phyloP scores from a whole-genome alignment of 2,329 filamentous ascomycete genomes.

The Juglanconis oblonga region DNA sequence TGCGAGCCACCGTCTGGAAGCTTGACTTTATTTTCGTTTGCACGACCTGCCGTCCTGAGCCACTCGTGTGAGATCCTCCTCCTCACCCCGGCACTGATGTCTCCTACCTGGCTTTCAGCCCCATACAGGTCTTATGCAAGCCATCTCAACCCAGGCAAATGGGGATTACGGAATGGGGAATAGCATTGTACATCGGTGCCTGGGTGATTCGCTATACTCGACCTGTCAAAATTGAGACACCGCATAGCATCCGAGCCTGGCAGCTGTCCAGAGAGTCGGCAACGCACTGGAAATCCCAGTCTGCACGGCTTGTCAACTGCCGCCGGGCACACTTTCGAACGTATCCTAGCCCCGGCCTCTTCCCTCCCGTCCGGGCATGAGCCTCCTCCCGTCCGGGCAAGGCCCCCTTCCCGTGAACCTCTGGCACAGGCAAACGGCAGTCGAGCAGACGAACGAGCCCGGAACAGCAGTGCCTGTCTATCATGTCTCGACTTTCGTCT shows the following conservation, averaged over 20 bases:
- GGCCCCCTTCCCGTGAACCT: background rate
- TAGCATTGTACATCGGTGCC: background rate
- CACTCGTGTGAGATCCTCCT: background rate
- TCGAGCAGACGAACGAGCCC: background rate
- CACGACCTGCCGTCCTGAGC: background rate
- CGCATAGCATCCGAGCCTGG: background rate
- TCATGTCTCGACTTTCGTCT: background rate
- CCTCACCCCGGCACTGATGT: background rate
- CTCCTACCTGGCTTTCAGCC: background rate
- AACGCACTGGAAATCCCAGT: background rate
- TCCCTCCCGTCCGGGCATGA: background rate
- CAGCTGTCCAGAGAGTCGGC: background rate
- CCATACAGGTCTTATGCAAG: background rate
- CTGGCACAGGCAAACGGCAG: background rate
- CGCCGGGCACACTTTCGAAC: background rate
- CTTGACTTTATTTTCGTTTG: conserved; percentile 13
- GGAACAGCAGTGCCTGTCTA: background rate
- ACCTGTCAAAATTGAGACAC: background rate
- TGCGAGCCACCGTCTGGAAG: conserved; percentile 13
- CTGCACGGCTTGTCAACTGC: conserved; percentile 12
- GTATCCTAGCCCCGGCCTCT: background rate
- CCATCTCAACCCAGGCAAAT: background rate
- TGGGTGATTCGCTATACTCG: background rate
- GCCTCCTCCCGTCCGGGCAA: background rate
- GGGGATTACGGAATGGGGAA: background rate